A percentile compares a stretch with the other conserved stretches of the same genome.
Conservation (phyloP, 257 asterid genomes). For the Mentha longifolia region DNA sequence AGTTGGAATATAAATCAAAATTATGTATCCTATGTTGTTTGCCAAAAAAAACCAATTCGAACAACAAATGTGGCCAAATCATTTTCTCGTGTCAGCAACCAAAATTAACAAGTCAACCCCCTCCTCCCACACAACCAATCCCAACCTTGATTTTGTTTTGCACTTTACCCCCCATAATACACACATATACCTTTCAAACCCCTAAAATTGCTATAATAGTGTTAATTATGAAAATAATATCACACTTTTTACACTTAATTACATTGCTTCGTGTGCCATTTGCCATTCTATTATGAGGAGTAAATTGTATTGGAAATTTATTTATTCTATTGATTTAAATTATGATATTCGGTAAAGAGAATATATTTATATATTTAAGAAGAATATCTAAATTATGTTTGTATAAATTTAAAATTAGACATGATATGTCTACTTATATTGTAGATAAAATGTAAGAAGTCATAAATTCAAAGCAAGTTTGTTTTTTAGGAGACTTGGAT, state of each 20-base stretch:
- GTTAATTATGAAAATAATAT: not conserved
- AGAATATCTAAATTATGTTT: too few species aligned
- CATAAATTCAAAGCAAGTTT: not conserved
- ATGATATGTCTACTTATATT: too few species aligned
- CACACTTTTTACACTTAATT: not conserved
- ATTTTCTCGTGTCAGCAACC: constrained; percentile 28
- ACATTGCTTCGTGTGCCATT: not conserved
- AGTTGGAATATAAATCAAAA: too few species aligned
- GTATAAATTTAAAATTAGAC: too few species aligned
- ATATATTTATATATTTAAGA: too few species aligned
- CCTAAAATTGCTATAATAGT: not conserved
- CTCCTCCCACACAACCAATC: constrained; percentile 12
- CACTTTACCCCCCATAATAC: constrained; percentile 15
- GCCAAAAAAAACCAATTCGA: not conserved
- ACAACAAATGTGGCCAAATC: not conserved
- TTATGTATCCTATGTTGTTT: not conserved
- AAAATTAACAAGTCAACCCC: constrained; percentile 26
- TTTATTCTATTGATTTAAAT: not conserved
- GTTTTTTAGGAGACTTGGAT: not conserved
- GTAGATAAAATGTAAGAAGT: too few species aligned
- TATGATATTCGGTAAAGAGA: not conserved
- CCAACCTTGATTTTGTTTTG: not conserved
- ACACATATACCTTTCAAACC: not conserved
- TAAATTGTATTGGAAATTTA: not conserved
- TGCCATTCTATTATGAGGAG: too few species aligned